Conservation (phyloP, 139 green algal genomes). For the Helicosporidium sp. region DNA sequence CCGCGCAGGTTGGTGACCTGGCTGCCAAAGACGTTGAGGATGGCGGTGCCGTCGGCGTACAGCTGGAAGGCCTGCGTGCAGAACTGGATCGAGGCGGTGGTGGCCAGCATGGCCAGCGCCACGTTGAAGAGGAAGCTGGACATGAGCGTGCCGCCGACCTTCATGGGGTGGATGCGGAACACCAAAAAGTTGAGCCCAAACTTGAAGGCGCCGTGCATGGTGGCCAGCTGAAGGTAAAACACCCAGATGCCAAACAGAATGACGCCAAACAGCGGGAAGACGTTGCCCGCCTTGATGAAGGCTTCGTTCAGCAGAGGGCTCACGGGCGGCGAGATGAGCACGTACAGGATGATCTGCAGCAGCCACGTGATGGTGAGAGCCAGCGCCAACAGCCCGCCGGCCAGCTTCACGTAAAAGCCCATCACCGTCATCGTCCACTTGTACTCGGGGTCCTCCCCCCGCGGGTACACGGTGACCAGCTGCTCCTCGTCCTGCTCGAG, state of each 20-base stretch:
- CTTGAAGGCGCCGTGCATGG: conserved; percentile 80
- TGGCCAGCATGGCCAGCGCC: conserved; percentile 69
- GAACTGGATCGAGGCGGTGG: conserved; percentile 79
- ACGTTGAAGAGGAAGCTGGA: conserved; percentile 87
- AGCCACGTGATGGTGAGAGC: conserved; percentile 64
- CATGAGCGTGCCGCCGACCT: conserved; percentile 71
- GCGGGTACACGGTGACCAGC: conserved; percentile 68
- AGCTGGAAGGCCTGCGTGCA: conserved; percentile 60
- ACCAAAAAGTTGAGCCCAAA: conserved; percentile 76
- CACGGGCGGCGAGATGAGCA: conserved; percentile 61
- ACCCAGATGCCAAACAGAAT: conserved; percentile 73
- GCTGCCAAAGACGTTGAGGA: conserved; percentile 69
- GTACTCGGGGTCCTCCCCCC: conserved; percentile 62
- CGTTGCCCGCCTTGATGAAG: conserved; percentile 56
- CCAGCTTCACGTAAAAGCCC: conserved; percentile 49
- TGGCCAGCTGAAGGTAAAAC: conserved; percentile 54
- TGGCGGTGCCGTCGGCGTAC: conserved; percentile 62
- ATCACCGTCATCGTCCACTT: conserved; percentile 58
- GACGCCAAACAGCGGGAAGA: conserved; percentile 77
- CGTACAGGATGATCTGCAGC: conserved; percentile 83
- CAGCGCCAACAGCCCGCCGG: conserved; percentile 46
- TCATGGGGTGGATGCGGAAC: conserved; percentile 68
- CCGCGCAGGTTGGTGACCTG: conserved; percentile 44
- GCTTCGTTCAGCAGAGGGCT: conserved; percentile 69
- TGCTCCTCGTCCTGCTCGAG: conserved; percentile 75